Percentiles rank a stretch among this genome's conserved stretches.
Conservation (phyloP, 1,284 basidiomycete species). For the Moniliella sp. region DNA sequence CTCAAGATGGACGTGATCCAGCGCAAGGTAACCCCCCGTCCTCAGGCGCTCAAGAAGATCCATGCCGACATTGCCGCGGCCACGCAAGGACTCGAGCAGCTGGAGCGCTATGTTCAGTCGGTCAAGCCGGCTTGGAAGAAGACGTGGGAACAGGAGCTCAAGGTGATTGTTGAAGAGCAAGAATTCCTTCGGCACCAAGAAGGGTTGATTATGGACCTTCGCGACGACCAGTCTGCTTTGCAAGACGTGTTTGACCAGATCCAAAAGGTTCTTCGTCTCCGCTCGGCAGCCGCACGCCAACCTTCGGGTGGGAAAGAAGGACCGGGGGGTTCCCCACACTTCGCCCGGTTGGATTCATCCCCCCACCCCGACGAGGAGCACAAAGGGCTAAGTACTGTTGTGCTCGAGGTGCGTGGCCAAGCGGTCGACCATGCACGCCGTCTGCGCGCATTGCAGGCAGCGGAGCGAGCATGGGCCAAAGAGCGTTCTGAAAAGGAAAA, state of each 20-base stretch:
- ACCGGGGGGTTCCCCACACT: slow-evolving; percentile 1
- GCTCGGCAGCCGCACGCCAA: slow-evolving; percentile 17
- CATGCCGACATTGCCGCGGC: slow-evolving; percentile 54
- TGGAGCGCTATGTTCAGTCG: slow-evolving; percentile 64
- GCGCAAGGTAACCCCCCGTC: slow-evolving; percentile 66
- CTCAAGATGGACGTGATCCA: slow-evolving; percentile 78
- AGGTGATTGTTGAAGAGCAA: slow-evolving; percentile 91
- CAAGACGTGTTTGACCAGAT: slow-evolving; percentile 31
- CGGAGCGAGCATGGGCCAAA: slow-evolving; percentile 22
- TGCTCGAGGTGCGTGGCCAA: slow-evolving; percentile 30
- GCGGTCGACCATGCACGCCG: slow-evolving; percentile 29
- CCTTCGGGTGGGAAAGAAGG: slow-evolving; percentile 1
- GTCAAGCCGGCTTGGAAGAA: slow-evolving; percentile 94
- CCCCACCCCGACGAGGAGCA: slow-evolving; percentile 28
- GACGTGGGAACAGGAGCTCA: slow-evolving; percentile 87
- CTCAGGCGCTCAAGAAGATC: slow-evolving; percentile 50
- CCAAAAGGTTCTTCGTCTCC: slow-evolving; percentile 28
- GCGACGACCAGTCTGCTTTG: slow-evolving; percentile 20
- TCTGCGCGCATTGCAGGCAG: slow-evolving; percentile 25
- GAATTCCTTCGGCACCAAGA: slow-evolving; percentile 49
- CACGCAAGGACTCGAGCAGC: slow-evolving; percentile 49
- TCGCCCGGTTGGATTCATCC: slow-evolving; percentile 9
- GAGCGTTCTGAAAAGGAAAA: slow-evolving; percentile 9
- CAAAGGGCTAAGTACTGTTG: slow-evolving; percentile 26
- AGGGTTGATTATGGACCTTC: slow-evolving; percentile 20